A percentile compares a stretch with the other conserved stretches of the same genome.
Conservation (phyloP, 176 grass and related monocot genomes). For the Juncus effusus region DNA sequence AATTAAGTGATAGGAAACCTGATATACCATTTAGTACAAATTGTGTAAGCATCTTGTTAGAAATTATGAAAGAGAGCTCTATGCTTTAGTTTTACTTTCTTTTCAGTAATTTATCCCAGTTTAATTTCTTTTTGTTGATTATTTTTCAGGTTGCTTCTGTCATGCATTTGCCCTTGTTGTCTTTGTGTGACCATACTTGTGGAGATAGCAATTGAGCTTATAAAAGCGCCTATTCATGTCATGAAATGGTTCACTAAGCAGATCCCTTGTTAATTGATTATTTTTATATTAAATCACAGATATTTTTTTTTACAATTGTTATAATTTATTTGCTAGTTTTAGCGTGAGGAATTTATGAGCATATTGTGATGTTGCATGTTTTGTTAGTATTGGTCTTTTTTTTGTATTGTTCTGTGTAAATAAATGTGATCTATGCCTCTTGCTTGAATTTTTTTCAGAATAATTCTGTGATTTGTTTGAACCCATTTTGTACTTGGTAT, state of each 20-base stretch:
- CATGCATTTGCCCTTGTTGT: constrained; percentile 57
- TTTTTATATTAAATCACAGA: neutral
- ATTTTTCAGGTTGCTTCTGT: constrained; percentile 38
- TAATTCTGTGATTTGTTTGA: no score
- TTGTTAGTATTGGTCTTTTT: neutral
- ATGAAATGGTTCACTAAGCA: constrained; percentile 54
- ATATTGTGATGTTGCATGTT: neutral
- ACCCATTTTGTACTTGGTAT: no score
- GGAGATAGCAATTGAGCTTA: constrained; percentile 47
- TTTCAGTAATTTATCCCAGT: neutral
- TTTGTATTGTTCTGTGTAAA: constrained; percentile 24
- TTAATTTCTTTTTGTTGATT: constrained; percentile 1
- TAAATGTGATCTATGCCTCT: neutral
- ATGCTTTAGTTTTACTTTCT: neutral
- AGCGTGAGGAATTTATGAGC: neutral
- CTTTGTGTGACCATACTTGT: constrained; percentile 46
- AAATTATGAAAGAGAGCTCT: neutral
- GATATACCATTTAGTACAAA: no score
- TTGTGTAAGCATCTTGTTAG: neutral
- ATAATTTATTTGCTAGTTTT: neutral
- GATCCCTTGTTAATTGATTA: constrained; percentile 38
- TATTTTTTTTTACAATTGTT: constrained; percentile 3
- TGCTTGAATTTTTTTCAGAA: neutral
- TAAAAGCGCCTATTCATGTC: constrained; percentile 55
- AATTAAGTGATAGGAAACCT: neutral